Evolutionary conservation across 228 moss, liverwort and hornwort genomes (phyloP), one percentile per base, ranked within the genome.

Genomic region (Sphagnum magellanicum): DNA sequence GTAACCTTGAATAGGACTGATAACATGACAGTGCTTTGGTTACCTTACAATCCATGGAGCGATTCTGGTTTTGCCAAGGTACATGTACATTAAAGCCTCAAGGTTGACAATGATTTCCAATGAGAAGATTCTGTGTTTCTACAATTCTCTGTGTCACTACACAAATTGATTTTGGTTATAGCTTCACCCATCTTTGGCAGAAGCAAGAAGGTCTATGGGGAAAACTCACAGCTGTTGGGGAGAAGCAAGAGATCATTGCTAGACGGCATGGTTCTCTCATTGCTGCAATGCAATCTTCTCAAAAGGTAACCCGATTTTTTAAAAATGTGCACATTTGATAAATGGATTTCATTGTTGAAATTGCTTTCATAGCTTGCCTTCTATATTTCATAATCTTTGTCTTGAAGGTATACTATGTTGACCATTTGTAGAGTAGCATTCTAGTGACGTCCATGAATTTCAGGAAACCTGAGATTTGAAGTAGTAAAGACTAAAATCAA

Each of bases 191-290:
- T 59, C 53, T 0, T 4, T 64, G 60, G 69, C 72, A 88, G 84
- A 87, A 67, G 67, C 76, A 88, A 49, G 77, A 82, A 70, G 81
- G 73, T 5, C 64, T 91, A 6, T 95, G 95, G 95, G 75, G 80
- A 46, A 83, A 81, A 78, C 47, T 95, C 49, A 79, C 86, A 51
- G 73, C 86, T 67, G 53, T 75, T 55, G 95, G 89, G 49, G 87
- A 91, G 16, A 91, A 75, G 68, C 75, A 80, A 8, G 74, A 72
- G 52, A 82, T 88, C 5, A 50, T 92, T 6, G 70, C 77, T 52
- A 84, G 89, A 6, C 89, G 92, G 1, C 70, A 90, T 49, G 52
- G 13, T 6, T 96, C 92, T 14, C 51, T 92, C 49, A 82, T 86
- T 13, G 61, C 50, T 14, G 76, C 84, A 6, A 81, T 89, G 80